Evolutionary conservation across 163 green algal genomes (phyloP), one percentile per base, ranked within the genome.

Genomic region (Coccomyxa subellipsoidea): DNA sequence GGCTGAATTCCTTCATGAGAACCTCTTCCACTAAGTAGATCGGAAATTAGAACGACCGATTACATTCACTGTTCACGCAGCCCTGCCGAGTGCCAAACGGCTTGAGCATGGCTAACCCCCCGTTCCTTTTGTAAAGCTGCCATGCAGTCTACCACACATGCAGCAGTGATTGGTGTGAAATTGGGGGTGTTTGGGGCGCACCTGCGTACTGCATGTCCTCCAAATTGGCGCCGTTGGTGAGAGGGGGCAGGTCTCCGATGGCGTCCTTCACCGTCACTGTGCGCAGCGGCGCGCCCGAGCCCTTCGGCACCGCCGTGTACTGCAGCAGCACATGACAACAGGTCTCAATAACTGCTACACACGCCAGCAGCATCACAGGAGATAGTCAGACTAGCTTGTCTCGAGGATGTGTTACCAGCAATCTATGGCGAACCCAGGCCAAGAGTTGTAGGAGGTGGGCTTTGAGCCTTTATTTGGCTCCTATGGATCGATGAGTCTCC

Each of bases 221-320:
- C 38, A 80, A 32, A 38, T 87, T 80, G n/a, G 89, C 79, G 37
- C 95, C 96, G 82, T 99, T 99, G 40, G 82, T 79, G 54, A 98
- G 94, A 39, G 81, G 32, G 1, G 96, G 96, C 85, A 99, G 88
- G 87, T 99, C 96, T 8, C 81, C 86, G 81, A 99, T 99, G 54
- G 92, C 93, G 85, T 99, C 96, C 9, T 89, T 87, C 73, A 99
- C 96, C 1, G 96, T 99, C 21, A 99, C 92, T 0, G 95, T 90
- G 31, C 96, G 88, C 79, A 97, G 87, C 0, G 95, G 96, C 0
- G 94, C 95, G 36, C 95, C 95, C 35, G 79, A 80, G 54, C 71
- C 81, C 80, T 93, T 82, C 35, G 91, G 89, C 38, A 98, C 91
- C 0, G 92, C 92, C 9, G 86, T 90, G 88, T 97, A 97, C 77